Evolutionary conservation across 768 basidiomycete genomes (phyloP).

Genomic region (Lyophyllum shimeji): DNA sequence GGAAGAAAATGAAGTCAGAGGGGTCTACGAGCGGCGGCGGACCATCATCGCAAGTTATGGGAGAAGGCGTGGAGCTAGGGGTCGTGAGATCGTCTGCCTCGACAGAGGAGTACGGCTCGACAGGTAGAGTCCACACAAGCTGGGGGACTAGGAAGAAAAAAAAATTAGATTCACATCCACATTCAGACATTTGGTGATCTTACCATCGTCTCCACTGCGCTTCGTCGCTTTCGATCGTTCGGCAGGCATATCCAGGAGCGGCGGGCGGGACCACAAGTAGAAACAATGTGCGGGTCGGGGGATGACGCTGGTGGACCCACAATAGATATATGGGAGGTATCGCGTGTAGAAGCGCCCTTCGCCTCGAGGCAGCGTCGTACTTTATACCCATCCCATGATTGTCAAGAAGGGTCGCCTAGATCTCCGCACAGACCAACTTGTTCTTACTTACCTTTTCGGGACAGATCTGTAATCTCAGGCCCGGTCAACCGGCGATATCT

Average conservation of each 20-base stretch:
- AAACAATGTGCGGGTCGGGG: conserved; percentile 5
- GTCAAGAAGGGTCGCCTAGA: conserved; percentile 16
- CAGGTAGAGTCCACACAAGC: conserved; percentile 45
- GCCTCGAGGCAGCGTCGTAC: conserved; percentile 21
- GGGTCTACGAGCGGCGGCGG: conserved; percentile 38
- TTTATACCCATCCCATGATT: conserved; percentile 23
- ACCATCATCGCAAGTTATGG: conserved; percentile 53
- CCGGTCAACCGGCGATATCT: conserved; percentile 20
- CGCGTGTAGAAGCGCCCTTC: conserved; percentile 19
- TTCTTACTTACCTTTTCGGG: conserved; percentile 19
- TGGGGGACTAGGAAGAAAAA: conserved; percentile 33
- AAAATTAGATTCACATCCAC: conserved; percentile 5
- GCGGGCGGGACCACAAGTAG: conserved; percentile 11
- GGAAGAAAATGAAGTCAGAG: conserved; percentile 56
- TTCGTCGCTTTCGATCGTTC: conserved; percentile 42
- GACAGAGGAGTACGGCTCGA: conserved; percentile 31
- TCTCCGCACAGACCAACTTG: conserved; percentile 18
- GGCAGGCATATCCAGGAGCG: conserved; percentile 41
- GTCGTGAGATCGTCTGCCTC: conserved; percentile 36
- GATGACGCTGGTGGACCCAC: conserved; percentile 18
- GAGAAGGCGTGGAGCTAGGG: conserved; percentile 60
- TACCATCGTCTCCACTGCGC: conserved; percentile 35
- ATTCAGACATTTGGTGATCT: conserved; percentile 16
- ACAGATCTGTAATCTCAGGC: conserved; percentile 19
- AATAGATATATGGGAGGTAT: conserved; percentile 20